Conservation (phyloP, 2,329 filamentous ascomycete species). For the Apiospora sp. region DNA sequence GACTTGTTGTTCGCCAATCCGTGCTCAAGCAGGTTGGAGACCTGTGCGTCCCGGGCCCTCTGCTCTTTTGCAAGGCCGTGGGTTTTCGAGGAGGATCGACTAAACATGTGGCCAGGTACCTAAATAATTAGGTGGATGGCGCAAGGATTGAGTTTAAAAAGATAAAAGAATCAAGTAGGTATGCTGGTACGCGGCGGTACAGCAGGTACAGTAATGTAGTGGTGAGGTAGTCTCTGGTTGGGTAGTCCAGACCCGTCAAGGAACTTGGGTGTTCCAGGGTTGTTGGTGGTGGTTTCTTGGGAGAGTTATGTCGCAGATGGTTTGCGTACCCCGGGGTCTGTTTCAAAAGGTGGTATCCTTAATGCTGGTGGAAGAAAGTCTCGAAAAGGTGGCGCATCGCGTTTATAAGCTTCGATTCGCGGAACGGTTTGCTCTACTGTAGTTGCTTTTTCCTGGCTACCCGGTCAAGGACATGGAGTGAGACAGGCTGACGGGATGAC, state of each 20-base stretch:
- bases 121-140: slow-evolving; percentile 13
- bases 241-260: slow-evolving; percentile 14
- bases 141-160: slow-evolving; percentile 20
- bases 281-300: slow-evolving; percentile 5
- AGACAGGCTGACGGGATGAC: slow-evolving; percentile 17
- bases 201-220: not conserved
- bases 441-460: not conserved
- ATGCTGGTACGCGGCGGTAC: slow-evolving; percentile 8
- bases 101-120: slow-evolving; percentile 51
- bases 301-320: slow-evolving; percentile 15
- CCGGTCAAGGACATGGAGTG: not conserved
- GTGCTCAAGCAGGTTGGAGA: slow-evolving; percentile 48
- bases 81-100: slow-evolving; percentile 50
- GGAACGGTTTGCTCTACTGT: slow-evolving; percentile 10
- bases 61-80: slow-evolving; percentile 49
- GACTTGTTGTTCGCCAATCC: slow-evolving; percentile 49
- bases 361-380: slow-evolving; percentile 13
- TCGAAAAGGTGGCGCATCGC: slow-evolving; percentile 19
- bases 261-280: slow-evolving; percentile 13
- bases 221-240: not conserved
- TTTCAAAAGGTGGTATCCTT: slow-evolving; percentile 22
- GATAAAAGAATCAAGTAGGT: not conserved
- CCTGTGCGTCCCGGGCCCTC: slow-evolving; percentile 45
- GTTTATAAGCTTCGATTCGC: slow-evolving; percentile 12
- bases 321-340: slow-evolving; percentile 18